Conservation (phyloP, 768 basidiomycete genomes). For the Krasilnikovozyma curviuscula region DNA sequence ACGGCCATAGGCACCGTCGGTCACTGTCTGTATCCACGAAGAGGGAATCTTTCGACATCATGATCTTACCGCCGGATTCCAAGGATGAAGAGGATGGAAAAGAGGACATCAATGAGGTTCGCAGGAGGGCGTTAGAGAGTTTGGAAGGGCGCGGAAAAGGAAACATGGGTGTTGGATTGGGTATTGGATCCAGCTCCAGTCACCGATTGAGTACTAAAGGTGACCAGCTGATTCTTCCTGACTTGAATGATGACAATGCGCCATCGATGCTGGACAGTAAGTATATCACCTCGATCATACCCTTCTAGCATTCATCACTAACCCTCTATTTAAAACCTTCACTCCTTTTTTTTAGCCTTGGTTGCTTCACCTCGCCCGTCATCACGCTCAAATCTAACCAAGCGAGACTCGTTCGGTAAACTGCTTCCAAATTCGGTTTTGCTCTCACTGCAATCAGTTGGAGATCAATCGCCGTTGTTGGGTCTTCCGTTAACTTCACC, state of each 20-base stretch:
- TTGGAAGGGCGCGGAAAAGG: no score
- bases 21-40: constrained; percentile 76
- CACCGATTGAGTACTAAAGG: no score
- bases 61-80: constrained; percentile 38
- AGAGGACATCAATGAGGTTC: constrained; percentile 50
- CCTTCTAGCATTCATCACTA: not conserved
- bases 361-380: not conserved
- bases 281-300: not conserved
- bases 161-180: no score
- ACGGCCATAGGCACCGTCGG: constrained; percentile 61
- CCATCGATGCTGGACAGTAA: constrained; percentile 4
- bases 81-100: constrained; percentile 50
- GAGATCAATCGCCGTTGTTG: no score
- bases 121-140: constrained; percentile 63
- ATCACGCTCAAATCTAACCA: not conserved
- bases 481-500: no score
- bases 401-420: constrained; percentile 10
- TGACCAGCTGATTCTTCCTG: constrained; percentile 5
- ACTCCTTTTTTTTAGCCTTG: not conserved
- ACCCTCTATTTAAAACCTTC: not conserved
- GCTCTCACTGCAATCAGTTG: no score
- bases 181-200: no score
- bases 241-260: constrained; percentile 4
- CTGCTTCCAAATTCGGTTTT: not conserved
- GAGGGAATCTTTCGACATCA: constrained; percentile 72